These are phyloP conservation scores for Bertia moriformis DNA, from an alignment of 2,329 filamentous ascomycete genomes.

Conservation along the genomic window DNA sequence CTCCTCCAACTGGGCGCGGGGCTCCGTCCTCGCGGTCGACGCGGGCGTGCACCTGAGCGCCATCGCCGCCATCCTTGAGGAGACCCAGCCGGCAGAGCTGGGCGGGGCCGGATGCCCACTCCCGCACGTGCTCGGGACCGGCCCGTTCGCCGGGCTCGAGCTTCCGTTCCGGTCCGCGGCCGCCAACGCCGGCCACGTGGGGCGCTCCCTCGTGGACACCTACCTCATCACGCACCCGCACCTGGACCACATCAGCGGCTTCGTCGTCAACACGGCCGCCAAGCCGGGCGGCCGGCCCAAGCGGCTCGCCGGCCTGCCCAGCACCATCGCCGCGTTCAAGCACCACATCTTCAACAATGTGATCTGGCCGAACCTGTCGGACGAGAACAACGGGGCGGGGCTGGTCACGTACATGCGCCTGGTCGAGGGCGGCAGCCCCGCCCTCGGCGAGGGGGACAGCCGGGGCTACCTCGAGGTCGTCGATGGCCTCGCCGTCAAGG, in stretches of 20 bases:
- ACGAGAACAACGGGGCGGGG: conserved; percentile 88
- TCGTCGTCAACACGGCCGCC: conserved; percentile 85
- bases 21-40: conserved; percentile 82
- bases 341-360: conserved; percentile 93
- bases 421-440: conserved; percentile 74
- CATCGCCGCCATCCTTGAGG: conserved; percentile 65
- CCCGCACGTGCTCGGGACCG: conserved; percentile 42
- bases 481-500: conserved; percentile 77
- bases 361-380: conserved; percentile 93
- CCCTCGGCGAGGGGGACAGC: conserved; percentile 65
- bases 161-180: conserved; percentile 51
- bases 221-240: conserved; percentile 96
- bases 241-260: conserved; percentile 80
- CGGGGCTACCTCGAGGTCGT: conserved; percentile 79
- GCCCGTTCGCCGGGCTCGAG: conserved; percentile 68
- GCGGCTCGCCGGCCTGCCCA: conserved; percentile 69
- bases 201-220: conserved; percentile 66
- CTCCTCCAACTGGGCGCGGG: conserved; percentile 63
- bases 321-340: conserved; percentile 84
- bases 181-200: conserved; percentile 70
- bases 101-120: conserved; percentile 19
- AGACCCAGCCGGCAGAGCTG: conserved; percentile 24
- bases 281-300: conserved; percentile 72
- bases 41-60: conserved; percentile 78
- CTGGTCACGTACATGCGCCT: conserved; percentile 81